Evolutionary conservation across 768 basidiomycete genomes (phyloP), one percentile per base, ranked within the genome.

Genomic region (Termitomyces sp.): DNA sequence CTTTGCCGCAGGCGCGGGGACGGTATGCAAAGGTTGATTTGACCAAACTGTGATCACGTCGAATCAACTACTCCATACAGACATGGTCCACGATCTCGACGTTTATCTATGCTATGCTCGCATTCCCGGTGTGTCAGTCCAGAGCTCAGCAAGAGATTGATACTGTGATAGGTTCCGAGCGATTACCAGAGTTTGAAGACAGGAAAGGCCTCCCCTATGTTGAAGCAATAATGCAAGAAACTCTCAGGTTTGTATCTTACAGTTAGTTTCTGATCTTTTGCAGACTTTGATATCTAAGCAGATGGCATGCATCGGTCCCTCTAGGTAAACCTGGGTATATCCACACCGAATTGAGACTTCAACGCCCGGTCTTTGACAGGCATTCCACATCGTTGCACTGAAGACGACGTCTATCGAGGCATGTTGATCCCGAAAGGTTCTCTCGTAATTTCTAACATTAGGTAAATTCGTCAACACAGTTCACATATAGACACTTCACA

Each of bases 61-160:
- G 4, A 38, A 26, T 53, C 22, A 40, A 28, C 6, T 38, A 43
- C 55, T 33, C 56, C n/a, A 3, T 22, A 4, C 22, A 75, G 73
- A 74, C 71, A 0, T 69, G 65, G 30, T 66, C 72, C 4, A 60
- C 70, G 0, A 42, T 76, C 2, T 62, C 61, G 6, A 61, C 67
- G 2, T 76, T 79, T 58, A 59, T 79, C 46, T 66, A 77, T 16
- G 72, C 73, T 5, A 76, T 80, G 74, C 65, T 73, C 13, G 57
- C 69, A 6, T 61, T 75, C 60, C 78, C 77, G 0, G 68, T 72
- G 16, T 65, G 69, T 8, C 74, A 74, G 54, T 56, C 48, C 9
- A 68, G 63, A 36, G 77, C 76, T 0, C 79, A 77, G 54, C 66
- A 67, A 1, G 78, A 80, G 63, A 69, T 81, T 13, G 78, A 80